Base-by-base conservation (phyloP, 352 stramenopile genomes). In the Elongisporangium prolatum region DNA sequence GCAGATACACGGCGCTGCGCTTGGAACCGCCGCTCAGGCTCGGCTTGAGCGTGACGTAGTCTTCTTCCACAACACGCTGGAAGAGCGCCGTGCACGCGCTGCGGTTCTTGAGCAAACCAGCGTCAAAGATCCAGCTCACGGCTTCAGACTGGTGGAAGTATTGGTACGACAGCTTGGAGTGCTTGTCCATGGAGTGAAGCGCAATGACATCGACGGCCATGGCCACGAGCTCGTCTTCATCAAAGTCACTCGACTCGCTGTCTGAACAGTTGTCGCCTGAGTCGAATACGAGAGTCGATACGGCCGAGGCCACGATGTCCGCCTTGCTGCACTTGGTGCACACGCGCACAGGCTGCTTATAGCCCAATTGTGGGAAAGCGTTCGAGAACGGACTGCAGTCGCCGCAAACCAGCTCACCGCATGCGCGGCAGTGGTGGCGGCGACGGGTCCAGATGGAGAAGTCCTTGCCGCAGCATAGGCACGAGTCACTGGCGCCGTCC, bases 91-190 rank as follows among this genome's bases (percentile, higher is more conserved):
- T 72, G 37, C 70, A 84, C 16, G 59, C 67, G 25, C 69, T 78
- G 58, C 84, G 82, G 57, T 73, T 90, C 50, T 70, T 66, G 64
- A 86, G 80, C 22, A 91, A 68, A 13, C 72, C 72, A 25, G 73
- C 76, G 55, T 94, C 84, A 54, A 84, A 72, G 40, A 94, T 78
- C 82, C 84, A 94, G 62, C 75, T 92, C 58, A 94, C 80, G 16
- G 84, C 82, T 53, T 94, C 84, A 14, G 82, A 92, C 63, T 92
- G 80, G 54, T 92, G 78, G 54, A 94, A 93, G 67, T 91, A 91
- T 59, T 89, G 75, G 72, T 91, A 93, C 68, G 75, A 77, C 34
- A 93, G 60, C 57, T 82, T 84, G n/a, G 75, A 86, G 52, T 80
- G 70, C 64, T 93, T 93, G 52, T 85, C 60, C 13, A 59, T 76